Evolutionary conservation across 495 filamentous ascomycete genomes (phyloP), one percentile per base, ranked within the genome.

Genomic region (Jackrogersella minutella): DNA sequence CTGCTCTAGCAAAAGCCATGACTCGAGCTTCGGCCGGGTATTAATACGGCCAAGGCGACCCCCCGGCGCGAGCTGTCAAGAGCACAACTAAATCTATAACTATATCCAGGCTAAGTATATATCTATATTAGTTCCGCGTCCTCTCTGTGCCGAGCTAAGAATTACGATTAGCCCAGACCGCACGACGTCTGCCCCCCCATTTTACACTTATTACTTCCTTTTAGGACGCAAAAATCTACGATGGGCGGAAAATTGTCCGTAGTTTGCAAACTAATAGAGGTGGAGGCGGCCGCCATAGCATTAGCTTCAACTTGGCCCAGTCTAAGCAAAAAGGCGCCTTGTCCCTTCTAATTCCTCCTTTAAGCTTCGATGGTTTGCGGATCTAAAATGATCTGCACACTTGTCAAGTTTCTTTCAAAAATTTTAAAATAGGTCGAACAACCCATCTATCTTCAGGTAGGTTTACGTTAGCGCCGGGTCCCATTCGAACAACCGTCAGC

Each of bases 301-400:
- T 31, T 58, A 58, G 31, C 26, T 47, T 26, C n/a, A 39, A 24
- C 31, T 34, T 26, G 9, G 13, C 22, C 14, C 10, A 56, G 54
- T 24, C 49, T 56, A 39, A 26, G 43, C 58, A 22, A n/a, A n/a
- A n/a, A n/a, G n/a, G 43, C 41, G 58, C 51, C 24, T 43, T 44
- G 28, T 17, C n/a, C n/a, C 39, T 33, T 66, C 22, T 44, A 21
- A 43, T 56, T 60, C 50, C 43, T 40, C 24, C 33, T 24, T 13
- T 31, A 33, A 30, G 19, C 44, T 40, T 34, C 14, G 19, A 43
- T n/a, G 4, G 28, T 40, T 41, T 40, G 44, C 51, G 50, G 66
- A 66, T 57, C 66, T 65, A 58, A 50, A 39, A 51, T 9, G 66
- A 64, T 69, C 47, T 54, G 24, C 66, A 24, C 43, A 24, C 43